Evolutionary conservation across 192 early-diverging fungal genomes (phyloP), one percentile per base, ranked within the genome.

Genomic region (Backusella parvicylindrica): DNA sequence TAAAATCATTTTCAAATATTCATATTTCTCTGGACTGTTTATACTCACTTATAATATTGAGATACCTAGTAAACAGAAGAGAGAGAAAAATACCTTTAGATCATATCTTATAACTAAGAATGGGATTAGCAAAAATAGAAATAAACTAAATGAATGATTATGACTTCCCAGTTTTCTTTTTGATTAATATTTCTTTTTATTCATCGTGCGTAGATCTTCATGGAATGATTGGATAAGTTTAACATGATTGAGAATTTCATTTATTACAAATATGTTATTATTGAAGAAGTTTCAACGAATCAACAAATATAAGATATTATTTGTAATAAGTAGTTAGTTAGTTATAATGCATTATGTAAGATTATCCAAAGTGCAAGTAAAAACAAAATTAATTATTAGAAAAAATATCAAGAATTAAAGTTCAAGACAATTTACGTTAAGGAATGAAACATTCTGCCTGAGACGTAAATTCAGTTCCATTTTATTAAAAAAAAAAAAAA

Each of bases 391-490:
- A n/a, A 47, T 6, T 47, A 47, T 18, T 47, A 47, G 43, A 47
- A 41, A 47, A n/a, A 35, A 47, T 16, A 47, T 7, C 18, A 47
- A 47, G 12, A 47, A 60, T 21, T 60, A 60, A 28, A 60, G 53
- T 60, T 26, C 53, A 28, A 23, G 53, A 60, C 53, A 60, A 50
- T 50, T 50, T 23, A 21, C n/a, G 21, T 21, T 50, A 50, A n/a
- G 11, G 26, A 56, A 56, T 60, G 53, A 60, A 60, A 60, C 53
- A 60, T 60, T 60, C 53, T 60, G 26, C 53, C 53, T 60, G 53
- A 60, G 53, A 60, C 53, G 26, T 60, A 26, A 60, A 2, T 47
- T 47, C 18, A 7, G n/a, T 16, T 47, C n/a, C 43, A 60, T 56
- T 21, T 26, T 3, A 56, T 56, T 56, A 60, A 60, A 28, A 56